Base-by-base conservation (phyloP, 371 early-diverging fungal species). In the Mortierella sp. region DNA sequence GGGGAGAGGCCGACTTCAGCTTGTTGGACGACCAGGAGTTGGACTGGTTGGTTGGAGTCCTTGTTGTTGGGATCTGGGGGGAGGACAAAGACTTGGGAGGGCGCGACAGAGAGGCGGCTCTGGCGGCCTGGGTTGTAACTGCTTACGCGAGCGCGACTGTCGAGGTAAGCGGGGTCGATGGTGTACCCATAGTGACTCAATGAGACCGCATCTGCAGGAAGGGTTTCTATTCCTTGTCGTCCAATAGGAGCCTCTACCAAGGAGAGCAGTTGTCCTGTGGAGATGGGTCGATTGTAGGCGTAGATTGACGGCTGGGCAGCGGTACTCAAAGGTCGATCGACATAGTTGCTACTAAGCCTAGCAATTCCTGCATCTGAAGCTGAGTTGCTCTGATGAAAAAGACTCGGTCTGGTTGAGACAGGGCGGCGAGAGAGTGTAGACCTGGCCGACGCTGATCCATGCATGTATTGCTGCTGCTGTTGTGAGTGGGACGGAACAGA, bases 61-160 rank as follows among this genome's bases (percentile, higher is more conserved):
- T 83, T 83, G 75, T 77, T 80, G 37, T 70, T 54, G 48, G 80
- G 77, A 26, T 83, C 75, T 0, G 74, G 72, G 24, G 83, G 80
- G 14, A 83, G 46, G 24, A 83, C 61, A 59, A 72, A 83, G 21
- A 83, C 69, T 43, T 83, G 83, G 0, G 83, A 83, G 5, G 83
- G 76, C 24, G 83, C 80, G 10, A 50, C 14, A 5, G 83, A 83
- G 44, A 79, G 44, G 1, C 80, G 77, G 61, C 79, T 76, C 26
- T 31, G 67, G 5, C 76, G 43, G 10, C 76, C 75, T 1, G 59
- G 46, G 13, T 78, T 69, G 2, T 19, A 44, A 26, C 31, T 59
- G 6, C 51, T 59, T 4, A 59, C 57, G 21, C 51, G 53, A 13
- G 50, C 71, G 5, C 43, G 64, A 21, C 44, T 9, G 11, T 81